A percentile compares a stretch with the other conserved stretches of the same genome.
phyloP scores from a whole-genome alignment of 768 basidiomycete species.

The Leccinum incarnatum region DNA sequence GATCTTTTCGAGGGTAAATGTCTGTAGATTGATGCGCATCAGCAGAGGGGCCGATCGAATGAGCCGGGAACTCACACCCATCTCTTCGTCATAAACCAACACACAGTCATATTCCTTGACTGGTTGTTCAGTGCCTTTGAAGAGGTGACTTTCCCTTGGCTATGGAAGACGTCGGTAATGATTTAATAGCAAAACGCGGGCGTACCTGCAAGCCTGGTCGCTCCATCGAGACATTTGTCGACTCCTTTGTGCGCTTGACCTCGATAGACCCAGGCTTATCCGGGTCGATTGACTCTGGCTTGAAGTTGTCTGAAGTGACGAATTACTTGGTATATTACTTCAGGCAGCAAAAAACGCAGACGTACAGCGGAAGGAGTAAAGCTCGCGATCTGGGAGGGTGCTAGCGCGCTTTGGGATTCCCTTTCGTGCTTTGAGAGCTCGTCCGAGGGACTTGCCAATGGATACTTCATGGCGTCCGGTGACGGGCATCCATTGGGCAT shows the following conservation, averaged over 20 bases:
- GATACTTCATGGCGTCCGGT: slow-evolving; percentile 57
- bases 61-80: slow-evolving; percentile 46
- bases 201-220: slow-evolving; percentile 63
- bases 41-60: not conserved
- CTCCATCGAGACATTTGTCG: slow-evolving; percentile 56
- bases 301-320: slow-evolving; percentile 61
- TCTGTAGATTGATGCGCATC: slow-evolving; percentile 39
- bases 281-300: slow-evolving; percentile 66
- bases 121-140: slow-evolving; percentile 53
- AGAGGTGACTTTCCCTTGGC: slow-evolving; percentile 54
- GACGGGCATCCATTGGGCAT: slow-evolving; percentile 54
- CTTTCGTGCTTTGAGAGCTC: slow-evolving; percentile 67
- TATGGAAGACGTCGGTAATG: slow-evolving; percentile 22
- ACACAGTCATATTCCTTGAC: slow-evolving; percentile 75
- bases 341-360: slow-evolving; percentile 12
- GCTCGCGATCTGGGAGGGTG: slow-evolving; percentile 60
- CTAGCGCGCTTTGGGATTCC: slow-evolving; percentile 41
- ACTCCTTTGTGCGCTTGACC: slow-evolving; percentile 52
- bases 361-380: slow-evolving; percentile 78
- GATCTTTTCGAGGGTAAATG: slow-evolving; percentile 71
- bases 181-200: not conserved
- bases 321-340: not conserved
- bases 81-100: slow-evolving; percentile 75
- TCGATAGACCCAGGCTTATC: slow-evolving; percentile 65
- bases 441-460: slow-evolving; percentile 61